Conservation (phyloP, 805 yeast genomes). For the Ogataea nakhonphanomensis region DNA sequence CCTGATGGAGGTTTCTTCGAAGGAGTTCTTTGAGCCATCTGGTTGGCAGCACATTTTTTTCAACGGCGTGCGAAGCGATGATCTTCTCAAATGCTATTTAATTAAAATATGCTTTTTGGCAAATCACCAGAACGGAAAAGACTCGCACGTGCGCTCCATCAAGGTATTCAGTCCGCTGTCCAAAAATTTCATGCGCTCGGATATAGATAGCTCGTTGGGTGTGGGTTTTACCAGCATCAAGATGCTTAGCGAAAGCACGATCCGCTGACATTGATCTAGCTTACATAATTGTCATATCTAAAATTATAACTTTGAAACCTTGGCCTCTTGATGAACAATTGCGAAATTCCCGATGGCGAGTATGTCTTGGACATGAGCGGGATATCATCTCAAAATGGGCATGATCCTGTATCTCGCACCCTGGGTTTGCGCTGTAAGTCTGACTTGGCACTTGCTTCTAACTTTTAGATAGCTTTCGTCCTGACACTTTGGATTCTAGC, state of each 20-base stretch:
- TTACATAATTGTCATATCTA: conserved; percentile 3
- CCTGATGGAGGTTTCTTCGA: conserved; percentile 58
- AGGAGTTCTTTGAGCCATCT: conserved; percentile 58
- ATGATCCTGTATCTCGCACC: too few relatives aligned
- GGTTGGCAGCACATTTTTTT: conserved; percentile 77
- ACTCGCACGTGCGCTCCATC: conserved; percentile 80
- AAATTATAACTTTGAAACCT: conserved; percentile 4
- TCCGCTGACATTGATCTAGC: conserved; percentile 20
- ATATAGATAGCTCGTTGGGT: conserved; percentile 22
- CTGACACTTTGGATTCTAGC: conserved; percentile 30
- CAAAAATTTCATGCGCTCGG: conserved; percentile 23
- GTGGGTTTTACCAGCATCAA: conserved; percentile 34
- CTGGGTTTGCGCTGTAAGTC: conserved; percentile 33
- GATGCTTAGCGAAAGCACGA: conserved; percentile 32
- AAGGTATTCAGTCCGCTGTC: conserved; percentile 49
- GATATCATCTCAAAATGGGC: neutral
- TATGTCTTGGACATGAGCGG: conserved; percentile 33
- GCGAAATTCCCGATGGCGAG: conserved; percentile 34
- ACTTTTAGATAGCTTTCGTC: conserved; percentile 31
- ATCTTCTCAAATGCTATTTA: conserved; percentile 62
- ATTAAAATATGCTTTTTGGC: conserved; percentile 59
- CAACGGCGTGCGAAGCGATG: conserved; percentile 50
- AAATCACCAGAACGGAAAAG: conserved; percentile 95
- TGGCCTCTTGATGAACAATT: conserved; percentile 5
- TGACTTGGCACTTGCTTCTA: neutral